Evolutionary conservation across 2,329 filamentous ascomycete species (phyloP), one percentile per base, ranked within the genome.

Genomic region (Trichoderma sp.): DNA sequence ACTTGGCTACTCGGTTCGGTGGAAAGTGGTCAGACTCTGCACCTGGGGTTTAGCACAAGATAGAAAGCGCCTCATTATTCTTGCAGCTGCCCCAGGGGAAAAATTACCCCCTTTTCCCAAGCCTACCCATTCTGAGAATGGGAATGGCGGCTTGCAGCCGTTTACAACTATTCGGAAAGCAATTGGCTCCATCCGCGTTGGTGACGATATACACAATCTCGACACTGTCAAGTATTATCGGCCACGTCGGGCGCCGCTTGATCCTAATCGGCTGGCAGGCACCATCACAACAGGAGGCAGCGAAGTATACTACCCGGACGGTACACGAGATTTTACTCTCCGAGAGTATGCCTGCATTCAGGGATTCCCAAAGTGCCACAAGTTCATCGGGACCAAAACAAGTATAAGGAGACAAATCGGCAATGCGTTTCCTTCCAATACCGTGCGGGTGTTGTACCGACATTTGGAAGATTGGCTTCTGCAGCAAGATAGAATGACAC

Each of bases 371-470:
- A 72, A 81, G 0, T 77, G 82, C 2, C 91, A 93, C 77, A 78
- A 79, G 0, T 95, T 95, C 76, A 73, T 81, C 0, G 81, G 80
- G 0, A 82, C 79, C 0, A 78, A 79, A 20, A 80, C 78, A 0
- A 79, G 77, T 15, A 81, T 88, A 17, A 87, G 87, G 74, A 86
- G 84, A 73, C 92, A 94, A 78, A 92, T 95, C 73, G 93, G 93
- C 0, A 95, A 96, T 76, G 93, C 93, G 0, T 93, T 95, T 17
- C 92, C 93, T 0, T 88, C 92, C 0, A 82, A 82, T 32, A 85
- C 87, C 0, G 88, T 88, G 3, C 80, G 81, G 30, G 79, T 84
- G 0, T 76, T 89, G 0, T 88, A 86, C 73, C 76, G 78, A n/a
- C 85, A 88, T 63, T 75, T 89, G 9, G 79, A 83, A 20, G 73